These are phyloP conservation scores for Galerina sulciceps DNA, from an alignment of 768 basidiomycete genomes.

Conservation along the genomic window DNA sequence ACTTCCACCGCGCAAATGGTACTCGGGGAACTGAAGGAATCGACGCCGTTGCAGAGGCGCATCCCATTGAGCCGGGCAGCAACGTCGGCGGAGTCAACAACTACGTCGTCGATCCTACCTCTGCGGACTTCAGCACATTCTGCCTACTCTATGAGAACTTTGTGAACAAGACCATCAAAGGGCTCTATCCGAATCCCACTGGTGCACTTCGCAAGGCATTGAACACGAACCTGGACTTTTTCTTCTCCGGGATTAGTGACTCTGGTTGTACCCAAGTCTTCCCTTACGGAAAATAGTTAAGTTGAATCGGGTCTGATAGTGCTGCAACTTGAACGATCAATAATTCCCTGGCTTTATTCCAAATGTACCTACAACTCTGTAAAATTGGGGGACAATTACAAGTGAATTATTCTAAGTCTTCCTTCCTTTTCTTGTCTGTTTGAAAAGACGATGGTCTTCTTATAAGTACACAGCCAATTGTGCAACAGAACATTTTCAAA, in stretches of 20 bases:
- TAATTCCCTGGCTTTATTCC: too few species aligned
- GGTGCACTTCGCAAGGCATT: conserved; percentile 18
- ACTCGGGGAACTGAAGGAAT: conserved; percentile 14
- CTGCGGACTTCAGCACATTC: conserved; percentile 17
- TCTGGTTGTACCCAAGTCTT: conserved; percentile 17
- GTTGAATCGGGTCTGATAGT: too few species aligned
- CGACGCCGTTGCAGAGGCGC: conserved; percentile 2
- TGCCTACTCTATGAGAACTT: conserved; percentile 26
- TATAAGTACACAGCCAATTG: too few species aligned
- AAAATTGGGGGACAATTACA: too few species aligned
- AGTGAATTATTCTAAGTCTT: too few species aligned
- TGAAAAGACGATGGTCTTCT: too few species aligned
- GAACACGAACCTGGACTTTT: conserved; percentile 18
- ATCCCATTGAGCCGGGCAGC: conserved; percentile 22
- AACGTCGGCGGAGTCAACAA: conserved; percentile 21
- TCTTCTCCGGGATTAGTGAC: conserved; percentile 11
- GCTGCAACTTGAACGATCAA: too few species aligned
- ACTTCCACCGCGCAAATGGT: conserved; percentile 19
- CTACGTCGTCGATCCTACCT: conserved; percentile 20
- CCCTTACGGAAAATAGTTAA: conserved; percentile 3
- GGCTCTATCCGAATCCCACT: conserved; percentile 22
- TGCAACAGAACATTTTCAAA: too few species aligned
- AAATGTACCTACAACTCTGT: too few species aligned
- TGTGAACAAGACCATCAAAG: conserved; percentile 20
- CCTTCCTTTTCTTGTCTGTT: too few species aligned